Conservation (phyloP, 768 basidiomycete species). For the Boletus rufocinnamomeus region DNA sequence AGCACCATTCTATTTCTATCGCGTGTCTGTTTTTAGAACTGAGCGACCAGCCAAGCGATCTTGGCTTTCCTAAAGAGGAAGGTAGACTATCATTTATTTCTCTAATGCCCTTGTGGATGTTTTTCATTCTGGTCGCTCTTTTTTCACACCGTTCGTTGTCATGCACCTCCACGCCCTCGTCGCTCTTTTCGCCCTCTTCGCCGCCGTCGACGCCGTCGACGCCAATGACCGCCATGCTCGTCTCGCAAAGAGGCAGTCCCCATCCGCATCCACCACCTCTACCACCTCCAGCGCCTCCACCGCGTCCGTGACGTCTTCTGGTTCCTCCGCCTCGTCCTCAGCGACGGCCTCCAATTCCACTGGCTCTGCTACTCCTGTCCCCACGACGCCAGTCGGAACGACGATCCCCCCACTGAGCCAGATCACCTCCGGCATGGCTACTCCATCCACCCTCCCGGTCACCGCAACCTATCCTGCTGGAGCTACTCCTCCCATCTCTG, state of each 20-base stretch:
- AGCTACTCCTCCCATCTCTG: slow-evolving; percentile 59
- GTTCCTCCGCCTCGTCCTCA: slow-evolving; percentile 2
- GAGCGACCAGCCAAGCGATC: background rate
- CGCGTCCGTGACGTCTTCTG: slow-evolving; percentile 6
- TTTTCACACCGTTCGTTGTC: slow-evolving; percentile 11
- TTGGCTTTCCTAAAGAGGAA: background rate
- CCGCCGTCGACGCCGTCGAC: slow-evolving; percentile 36
- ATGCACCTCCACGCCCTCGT: slow-evolving; percentile 50
- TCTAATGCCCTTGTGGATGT: background rate
- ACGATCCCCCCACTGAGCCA: slow-evolving; percentile 57
- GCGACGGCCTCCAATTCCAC: slow-evolving; percentile 1
- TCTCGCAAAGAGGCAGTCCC: slow-evolving; percentile 41
- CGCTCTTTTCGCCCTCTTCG: slow-evolving; percentile 47
- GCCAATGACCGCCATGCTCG: slow-evolving; percentile 43
- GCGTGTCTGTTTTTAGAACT: background rate
- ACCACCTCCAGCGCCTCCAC: slow-evolving; percentile 1
- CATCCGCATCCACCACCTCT: background rate
- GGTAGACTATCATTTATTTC: background rate
- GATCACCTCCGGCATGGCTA: slow-evolving; percentile 66
- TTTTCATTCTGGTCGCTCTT: slow-evolving; percentile 1
- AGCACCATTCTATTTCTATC: no score
- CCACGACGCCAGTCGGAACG: slow-evolving; percentile 40
- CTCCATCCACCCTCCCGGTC: slow-evolving; percentile 48
- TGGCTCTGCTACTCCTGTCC: slow-evolving; percentile 22
- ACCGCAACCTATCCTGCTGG: slow-evolving; percentile 60